Conservation (phyloP, 1,284 basidiomycete genomes). For the Rhodotorula mucilaginosa region DNA sequence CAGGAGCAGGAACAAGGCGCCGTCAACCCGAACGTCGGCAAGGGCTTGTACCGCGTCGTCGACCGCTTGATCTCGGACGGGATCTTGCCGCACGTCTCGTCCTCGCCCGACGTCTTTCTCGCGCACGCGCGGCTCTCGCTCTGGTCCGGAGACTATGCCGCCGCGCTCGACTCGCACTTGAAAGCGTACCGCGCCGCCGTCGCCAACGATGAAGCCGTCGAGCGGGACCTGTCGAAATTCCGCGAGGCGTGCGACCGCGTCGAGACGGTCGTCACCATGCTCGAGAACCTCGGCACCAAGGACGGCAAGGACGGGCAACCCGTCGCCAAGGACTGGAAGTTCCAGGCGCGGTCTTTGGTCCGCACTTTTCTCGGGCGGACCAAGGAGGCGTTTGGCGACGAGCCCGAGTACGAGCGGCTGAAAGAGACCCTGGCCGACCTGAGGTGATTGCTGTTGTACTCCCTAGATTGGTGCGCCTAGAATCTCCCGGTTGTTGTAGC, state of each 20-base stretch:
- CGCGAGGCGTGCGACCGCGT: constrained; percentile 71
- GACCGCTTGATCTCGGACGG: constrained; percentile 66
- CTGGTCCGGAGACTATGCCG: constrained; percentile 61
- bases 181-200: constrained; percentile 73
- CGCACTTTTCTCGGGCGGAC: constrained; percentile 77
- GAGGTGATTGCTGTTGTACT: constrained; percentile 20
- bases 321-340: constrained; percentile 64
- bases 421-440: constrained; percentile 56
- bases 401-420: constrained; percentile 75
- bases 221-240: constrained; percentile 66
- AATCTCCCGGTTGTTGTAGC: background rate
- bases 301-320: constrained; percentile 45
- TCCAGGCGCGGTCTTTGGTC: constrained; percentile 82
- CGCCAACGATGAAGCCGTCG: constrained; percentile 64
- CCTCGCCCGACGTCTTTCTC: constrained; percentile 70
- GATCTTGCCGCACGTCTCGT: constrained; percentile 71
- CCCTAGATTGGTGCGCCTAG: background rate
- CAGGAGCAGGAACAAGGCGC: constrained; percentile 41
- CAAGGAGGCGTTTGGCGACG: constrained; percentile 73
- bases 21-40: constrained; percentile 61
- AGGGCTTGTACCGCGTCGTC: constrained; percentile 64
- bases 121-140: constrained; percentile 75
- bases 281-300: constrained; percentile 76
- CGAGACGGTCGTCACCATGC: constrained; percentile 74
- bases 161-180: constrained; percentile 71